These are phyloP conservation scores for Colletotrichum tofieldiae DNA, from an alignment of 2,329 filamentous ascomycete genomes.

Conservation along the genomic window DNA sequence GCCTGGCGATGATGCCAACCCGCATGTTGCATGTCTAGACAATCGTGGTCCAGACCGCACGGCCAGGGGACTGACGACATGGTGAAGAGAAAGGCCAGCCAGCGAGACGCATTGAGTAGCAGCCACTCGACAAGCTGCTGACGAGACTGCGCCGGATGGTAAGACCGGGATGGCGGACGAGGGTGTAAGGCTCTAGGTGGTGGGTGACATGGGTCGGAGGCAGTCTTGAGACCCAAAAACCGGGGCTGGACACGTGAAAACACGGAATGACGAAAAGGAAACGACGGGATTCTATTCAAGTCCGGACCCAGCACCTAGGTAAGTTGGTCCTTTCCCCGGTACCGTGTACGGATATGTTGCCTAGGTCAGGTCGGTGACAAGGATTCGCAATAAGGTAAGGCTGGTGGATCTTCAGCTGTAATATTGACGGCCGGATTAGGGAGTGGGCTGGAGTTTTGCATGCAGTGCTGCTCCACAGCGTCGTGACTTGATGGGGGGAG, in stretches of 20 bases:
- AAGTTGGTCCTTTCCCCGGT: background rate
- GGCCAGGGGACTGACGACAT: slow-evolving; percentile 5
- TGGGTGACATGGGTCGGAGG: slow-evolving; percentile 6
- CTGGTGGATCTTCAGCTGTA: slow-evolving; percentile 40
- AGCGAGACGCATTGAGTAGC: background rate
- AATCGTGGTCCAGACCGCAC: slow-evolving; percentile 5
- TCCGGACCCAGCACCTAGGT: background rate
- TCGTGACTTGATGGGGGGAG: slow-evolving; percentile 22
- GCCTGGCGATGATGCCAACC: slow-evolving; percentile 39
- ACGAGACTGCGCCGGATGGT: slow-evolving; percentile 32
- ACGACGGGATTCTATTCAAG: background rate
- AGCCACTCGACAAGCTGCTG: slow-evolving; percentile 10
- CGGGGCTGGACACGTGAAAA: slow-evolving; percentile 14
- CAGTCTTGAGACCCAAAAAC: slow-evolving; percentile 1
- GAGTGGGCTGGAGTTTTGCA: slow-evolving; percentile 39
- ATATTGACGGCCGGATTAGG: slow-evolving; percentile 40
- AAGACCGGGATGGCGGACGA: slow-evolving; percentile 17
- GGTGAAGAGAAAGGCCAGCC: background rate
- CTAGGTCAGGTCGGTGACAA: slow-evolving; percentile 21
- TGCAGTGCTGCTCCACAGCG: slow-evolving; percentile 33
- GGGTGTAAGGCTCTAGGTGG: slow-evolving; percentile 28
- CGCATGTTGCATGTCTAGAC: slow-evolving; percentile 20
- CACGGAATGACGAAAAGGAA: slow-evolving; percentile 22
- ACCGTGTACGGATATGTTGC: background rate
- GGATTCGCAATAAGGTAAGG: slow-evolving; percentile 42